These are phyloP conservation scores for Termitomyces bulborhizus DNA, from an alignment of 768 basidiomycete genomes.

Conservation along the genomic window DNA sequence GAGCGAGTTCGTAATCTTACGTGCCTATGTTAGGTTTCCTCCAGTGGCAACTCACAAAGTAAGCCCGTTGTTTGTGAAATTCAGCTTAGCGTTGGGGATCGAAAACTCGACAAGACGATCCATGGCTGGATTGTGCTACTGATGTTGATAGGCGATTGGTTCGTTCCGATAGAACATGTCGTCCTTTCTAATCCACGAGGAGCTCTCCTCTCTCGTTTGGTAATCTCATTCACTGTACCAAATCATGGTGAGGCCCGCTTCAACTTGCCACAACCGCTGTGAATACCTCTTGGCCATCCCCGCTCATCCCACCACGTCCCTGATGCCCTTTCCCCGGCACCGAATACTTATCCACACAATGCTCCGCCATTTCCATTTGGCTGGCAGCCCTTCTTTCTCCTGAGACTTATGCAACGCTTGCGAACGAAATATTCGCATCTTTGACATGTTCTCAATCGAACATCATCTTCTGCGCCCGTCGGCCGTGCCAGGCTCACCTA, in stretches of 20 bases:
- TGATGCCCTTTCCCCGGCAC: neutral
- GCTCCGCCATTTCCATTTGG: neutral
- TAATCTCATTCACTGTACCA: neutral
- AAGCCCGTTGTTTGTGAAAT: neutral
- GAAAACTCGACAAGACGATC: neutral
- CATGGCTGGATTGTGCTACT: neutral
- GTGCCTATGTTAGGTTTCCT: neutral
- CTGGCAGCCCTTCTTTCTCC: constrained; percentile 12
- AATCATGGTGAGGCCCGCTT: neutral
- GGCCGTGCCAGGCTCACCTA: neutral
- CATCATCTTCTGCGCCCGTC: neutral
- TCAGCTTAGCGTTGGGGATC: neutral
- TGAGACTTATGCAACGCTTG: too few species aligned
- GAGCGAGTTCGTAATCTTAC: neutral
- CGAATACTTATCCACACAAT: neutral
- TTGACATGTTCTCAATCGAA: too few species aligned
- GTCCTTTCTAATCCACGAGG: constrained; percentile 1
- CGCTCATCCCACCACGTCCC: too few species aligned
- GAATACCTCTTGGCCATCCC: neutral
- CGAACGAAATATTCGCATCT: too few species aligned
- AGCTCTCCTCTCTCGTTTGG: constrained; percentile 2
- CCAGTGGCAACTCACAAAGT: neutral
- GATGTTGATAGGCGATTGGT: constrained; percentile 11
- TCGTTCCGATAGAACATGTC: constrained; percentile 1
- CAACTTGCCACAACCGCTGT: neutral